phyloP scores from a whole-genome alignment of 345 rosid species.

The Theobroma cacao region DNA sequence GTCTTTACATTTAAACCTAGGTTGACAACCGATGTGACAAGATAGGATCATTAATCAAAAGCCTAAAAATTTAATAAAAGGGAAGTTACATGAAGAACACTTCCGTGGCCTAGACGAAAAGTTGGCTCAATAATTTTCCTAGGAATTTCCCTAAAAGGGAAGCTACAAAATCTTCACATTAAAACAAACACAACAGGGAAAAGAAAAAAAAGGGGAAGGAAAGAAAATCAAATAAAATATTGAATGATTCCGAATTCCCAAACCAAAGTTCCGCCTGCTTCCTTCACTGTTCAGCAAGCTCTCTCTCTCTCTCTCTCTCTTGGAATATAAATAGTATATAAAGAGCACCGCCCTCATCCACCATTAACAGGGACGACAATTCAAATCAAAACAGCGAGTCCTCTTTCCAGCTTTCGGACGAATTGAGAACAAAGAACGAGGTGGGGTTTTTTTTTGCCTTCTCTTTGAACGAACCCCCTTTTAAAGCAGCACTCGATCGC shows the following conservation, averaged over 20 bases:
- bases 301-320: neutral
- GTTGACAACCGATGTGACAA: neutral
- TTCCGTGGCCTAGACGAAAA: neutral
- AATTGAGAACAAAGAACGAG: slow-evolving; percentile 35
- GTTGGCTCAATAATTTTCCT: neutral
- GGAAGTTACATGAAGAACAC: too few species aligned
- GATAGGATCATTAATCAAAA: neutral
- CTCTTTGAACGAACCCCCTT: slow-evolving; percentile 13
- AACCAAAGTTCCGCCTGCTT: slow-evolving; percentile 8
- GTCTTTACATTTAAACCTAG: neutral
- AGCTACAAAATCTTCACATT: neutral
- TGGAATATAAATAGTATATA: slow-evolving; percentile 7
- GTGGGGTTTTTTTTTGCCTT: slow-evolving; percentile 3
- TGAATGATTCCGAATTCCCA: slow-evolving; percentile 20
- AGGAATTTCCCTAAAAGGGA: neutral
- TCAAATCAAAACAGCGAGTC: slow-evolving; percentile 19
- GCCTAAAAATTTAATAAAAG: neutral
- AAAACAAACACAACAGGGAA: too few species aligned
- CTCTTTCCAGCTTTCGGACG: slow-evolving; percentile 13
- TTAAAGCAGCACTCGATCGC: slow-evolving; percentile 10
- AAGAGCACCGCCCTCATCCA: slow-evolving; percentile 44
- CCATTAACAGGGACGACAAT: slow-evolving; percentile 43
- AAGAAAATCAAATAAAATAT: neutral
- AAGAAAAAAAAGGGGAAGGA: neutral
- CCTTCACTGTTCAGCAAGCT: slow-evolving; percentile 24